Percentiles rank a stretch among this genome's conserved stretches.
These are phyloP conservation scores for Aspergillus quadricinctus DNA, from an alignment of 2,329 filamentous ascomycete species.

Conservation along the genomic window DNA sequence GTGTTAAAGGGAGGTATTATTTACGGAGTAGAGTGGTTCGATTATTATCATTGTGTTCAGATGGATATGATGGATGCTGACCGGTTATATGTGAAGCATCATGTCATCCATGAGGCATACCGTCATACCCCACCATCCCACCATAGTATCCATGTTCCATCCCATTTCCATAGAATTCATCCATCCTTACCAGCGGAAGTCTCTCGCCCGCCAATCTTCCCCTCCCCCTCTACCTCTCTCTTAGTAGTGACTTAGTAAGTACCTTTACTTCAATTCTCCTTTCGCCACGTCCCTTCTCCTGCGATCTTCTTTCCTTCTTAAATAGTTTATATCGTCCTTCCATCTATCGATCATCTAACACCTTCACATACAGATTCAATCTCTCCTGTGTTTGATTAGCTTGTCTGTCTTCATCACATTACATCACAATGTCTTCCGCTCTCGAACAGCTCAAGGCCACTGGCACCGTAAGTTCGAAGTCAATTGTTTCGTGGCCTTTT, in stretches of 20 bases:
- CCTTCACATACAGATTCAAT: neutral
- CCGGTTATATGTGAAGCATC: neutral
- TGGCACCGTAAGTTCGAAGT: conserved; percentile 73
- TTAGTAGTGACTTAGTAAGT: neutral
- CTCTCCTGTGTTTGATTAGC: neutral
- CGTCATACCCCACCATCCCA: neutral
- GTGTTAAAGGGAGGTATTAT: neutral
- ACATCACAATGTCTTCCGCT: conserved; percentile 68
- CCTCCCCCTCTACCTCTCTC: neutral
- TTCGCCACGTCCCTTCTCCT: neutral
- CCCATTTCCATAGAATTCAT: neutral
- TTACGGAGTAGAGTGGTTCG: neutral
- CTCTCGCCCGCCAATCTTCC: neutral
- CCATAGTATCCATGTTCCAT: neutral
- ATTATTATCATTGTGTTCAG: too few relatives aligned
- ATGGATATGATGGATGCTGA: neutral
- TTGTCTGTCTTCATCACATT: neutral
- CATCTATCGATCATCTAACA: neutral
- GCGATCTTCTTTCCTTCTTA: neutral
- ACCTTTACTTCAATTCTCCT: neutral
- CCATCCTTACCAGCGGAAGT: neutral
- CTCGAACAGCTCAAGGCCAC: conserved; percentile 95
- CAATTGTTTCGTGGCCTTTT: neutral
- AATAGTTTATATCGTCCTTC: neutral
- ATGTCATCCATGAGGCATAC: neutral